Percentiles rank a stretch among this genome's conserved stretches.
Evolutionary conservation across 2,329 filamentous ascomycete species (phyloP).

Genomic region (Penicillium sp.): DNA sequence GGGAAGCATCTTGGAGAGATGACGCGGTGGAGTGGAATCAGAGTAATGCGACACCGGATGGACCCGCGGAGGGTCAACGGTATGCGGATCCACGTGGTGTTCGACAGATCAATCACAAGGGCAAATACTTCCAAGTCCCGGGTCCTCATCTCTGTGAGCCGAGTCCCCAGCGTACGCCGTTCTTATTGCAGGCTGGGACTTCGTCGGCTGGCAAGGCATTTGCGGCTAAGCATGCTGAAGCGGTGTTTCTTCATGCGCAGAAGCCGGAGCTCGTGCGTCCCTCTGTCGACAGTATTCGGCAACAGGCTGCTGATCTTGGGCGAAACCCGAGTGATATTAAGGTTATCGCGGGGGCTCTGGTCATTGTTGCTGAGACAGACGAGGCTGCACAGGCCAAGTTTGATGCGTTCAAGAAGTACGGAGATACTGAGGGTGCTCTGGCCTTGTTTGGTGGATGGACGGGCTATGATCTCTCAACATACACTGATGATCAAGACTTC

Average conservation of each 20-base stretch:
- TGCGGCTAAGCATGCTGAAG: slow-evolving; percentile 46
- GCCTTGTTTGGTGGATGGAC: slow-evolving; percentile 51
- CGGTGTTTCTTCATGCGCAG: slow-evolving; percentile 50
- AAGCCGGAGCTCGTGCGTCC: slow-evolving; percentile 42
- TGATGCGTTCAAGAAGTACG: slow-evolving; percentile 43
- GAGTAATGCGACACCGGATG: slow-evolving; percentile 10
- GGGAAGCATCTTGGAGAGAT: slow-evolving; percentile 55
- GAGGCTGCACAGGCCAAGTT: slow-evolving; percentile 46
- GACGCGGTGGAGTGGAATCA: slow-evolving; percentile 34
- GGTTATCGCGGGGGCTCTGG: slow-evolving; percentile 45
- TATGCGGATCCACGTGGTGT: slow-evolving; percentile 39
- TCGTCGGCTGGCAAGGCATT: slow-evolving; percentile 49
- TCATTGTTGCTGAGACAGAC: slow-evolving; percentile 48
- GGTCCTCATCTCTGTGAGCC: slow-evolving; percentile 49
- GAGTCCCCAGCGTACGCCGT: slow-evolving; percentile 49
- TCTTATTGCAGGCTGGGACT: slow-evolving; percentile 50
- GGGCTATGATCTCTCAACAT: slow-evolving; percentile 45
- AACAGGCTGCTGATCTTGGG: slow-evolving; percentile 39
- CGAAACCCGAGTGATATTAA: slow-evolving; percentile 44
- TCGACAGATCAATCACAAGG: slow-evolving; percentile 40
- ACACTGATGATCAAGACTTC: slow-evolving; percentile 48
- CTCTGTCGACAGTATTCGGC: slow-evolving; percentile 45
- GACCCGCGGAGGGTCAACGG: slow-evolving; percentile 10
- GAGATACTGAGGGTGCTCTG: slow-evolving; percentile 46
- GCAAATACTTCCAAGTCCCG: slow-evolving; percentile 44